Conservation (phyloP, 2,329 filamentous ascomycete genomes). For the Camillea tinctor region DNA sequence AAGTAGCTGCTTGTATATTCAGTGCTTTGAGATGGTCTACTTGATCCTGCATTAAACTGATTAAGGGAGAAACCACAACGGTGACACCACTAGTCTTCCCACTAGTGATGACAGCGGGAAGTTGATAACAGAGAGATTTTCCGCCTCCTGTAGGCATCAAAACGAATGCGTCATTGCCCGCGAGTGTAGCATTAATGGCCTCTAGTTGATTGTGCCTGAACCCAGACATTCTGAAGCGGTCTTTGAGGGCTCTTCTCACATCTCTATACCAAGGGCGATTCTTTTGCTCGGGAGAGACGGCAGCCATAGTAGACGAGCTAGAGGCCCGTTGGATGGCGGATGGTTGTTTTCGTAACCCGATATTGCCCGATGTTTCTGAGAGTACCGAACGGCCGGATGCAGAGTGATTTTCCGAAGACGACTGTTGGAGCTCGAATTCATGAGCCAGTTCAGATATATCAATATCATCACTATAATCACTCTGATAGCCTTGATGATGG, state of each 20-base stretch:
- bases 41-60: conserved; percentile 97
- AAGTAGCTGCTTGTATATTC: conserved; percentile 74
- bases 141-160: conserved; percentile 97
- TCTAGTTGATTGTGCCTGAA: conserved; percentile 92
- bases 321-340: conserved; percentile 32
- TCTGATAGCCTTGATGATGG: conserved; percentile 28
- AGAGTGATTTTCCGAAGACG: conserved; percentile 26
- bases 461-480: conserved; percentile 50
- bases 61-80: conserved; percentile 87
- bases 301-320: conserved; percentile 30
- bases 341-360: conserved; percentile 33
- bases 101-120: conserved; percentile 79
- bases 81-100: conserved; percentile 85
- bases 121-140: conserved; percentile 94
- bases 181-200: conserved; percentile 90
- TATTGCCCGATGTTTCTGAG: conserved; percentile 50
- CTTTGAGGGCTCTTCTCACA: conserved; percentile 75
- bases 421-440: conserved; percentile 46
- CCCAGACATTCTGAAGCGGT: conserved; percentile 78
- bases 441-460: conserved; percentile 54
- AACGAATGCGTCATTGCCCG: conserved; percentile 87
- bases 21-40: conserved; percentile 76
- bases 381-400: conserved; percentile 39
- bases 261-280: conserved; percentile 80
- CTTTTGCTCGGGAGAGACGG: conserved; percentile 55